phyloP scores from a whole-genome alignment of 2,329 filamentous ascomycete genomes.

The Pseudopithomyces chartarum region DNA sequence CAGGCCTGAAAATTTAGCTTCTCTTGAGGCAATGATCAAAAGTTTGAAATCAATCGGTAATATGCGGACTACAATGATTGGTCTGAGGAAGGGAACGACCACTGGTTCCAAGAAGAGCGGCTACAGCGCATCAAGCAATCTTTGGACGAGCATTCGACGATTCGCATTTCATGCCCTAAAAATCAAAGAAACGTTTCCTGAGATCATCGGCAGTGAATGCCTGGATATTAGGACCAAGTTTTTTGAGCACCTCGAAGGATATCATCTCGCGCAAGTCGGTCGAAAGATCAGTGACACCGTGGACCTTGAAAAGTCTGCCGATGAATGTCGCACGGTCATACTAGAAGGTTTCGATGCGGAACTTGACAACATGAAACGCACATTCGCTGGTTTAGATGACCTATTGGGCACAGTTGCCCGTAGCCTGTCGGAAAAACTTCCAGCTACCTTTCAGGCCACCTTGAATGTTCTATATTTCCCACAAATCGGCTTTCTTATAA shows the following conservation, averaged over 20 bases:
- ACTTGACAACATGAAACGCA: constrained; percentile 77
- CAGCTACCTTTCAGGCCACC: constrained; percentile 58
- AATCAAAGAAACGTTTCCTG: constrained; percentile 67
- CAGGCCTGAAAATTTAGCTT: constrained; percentile 67
- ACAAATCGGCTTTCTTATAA: constrained; percentile 87
- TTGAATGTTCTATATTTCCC: constrained; percentile 88
- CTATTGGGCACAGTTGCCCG: constrained; percentile 72
- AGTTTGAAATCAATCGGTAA: constrained; percentile 76
- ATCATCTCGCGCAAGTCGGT: constrained; percentile 68
- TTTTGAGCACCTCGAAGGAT: constrained; percentile 63
- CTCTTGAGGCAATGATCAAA: constrained; percentile 61
- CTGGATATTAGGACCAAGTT: constrained; percentile 63
- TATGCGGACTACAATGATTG: constrained; percentile 69
- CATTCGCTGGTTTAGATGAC: constrained; percentile 76
- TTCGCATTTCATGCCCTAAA: constrained; percentile 76
- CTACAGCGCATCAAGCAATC: constrained; percentile 64
- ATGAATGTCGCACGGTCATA: constrained; percentile 74
- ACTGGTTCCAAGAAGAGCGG: constrained; percentile 53
- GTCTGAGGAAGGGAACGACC: constrained; percentile 79
- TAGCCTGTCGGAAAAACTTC: constrained; percentile 66
- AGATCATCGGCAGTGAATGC: constrained; percentile 59
- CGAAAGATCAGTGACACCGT: constrained; percentile 71
- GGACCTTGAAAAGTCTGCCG: constrained; percentile 78
- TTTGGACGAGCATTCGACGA: constrained; percentile 73
- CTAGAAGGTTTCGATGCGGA: constrained; percentile 71